Conservation (phyloP, 108 stramenopile species). For the Licmophora abbreviata region DNA sequence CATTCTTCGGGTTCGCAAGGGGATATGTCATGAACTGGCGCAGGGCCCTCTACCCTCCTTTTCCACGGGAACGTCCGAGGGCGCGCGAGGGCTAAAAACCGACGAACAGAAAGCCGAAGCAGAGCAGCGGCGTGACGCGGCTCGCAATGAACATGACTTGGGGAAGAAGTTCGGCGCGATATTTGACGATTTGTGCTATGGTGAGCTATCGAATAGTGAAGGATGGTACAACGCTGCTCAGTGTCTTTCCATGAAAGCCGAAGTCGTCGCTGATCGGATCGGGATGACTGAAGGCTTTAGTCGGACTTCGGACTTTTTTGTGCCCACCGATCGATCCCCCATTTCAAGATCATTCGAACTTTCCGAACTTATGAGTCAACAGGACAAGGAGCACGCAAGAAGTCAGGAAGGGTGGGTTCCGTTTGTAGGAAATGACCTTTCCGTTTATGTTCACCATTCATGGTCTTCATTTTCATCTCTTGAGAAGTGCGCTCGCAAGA, state of each 20-base stretch:
- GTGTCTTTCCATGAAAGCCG: conserved; percentile 59
- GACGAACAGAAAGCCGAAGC: conserved; percentile 18
- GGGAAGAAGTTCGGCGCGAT: conserved; percentile 68
- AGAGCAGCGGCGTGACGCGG: conserved; percentile 37
- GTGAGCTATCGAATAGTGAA: conserved; percentile 39
- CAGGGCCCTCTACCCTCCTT: conserved; percentile 41
- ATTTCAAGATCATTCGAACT: conserved; percentile 15
- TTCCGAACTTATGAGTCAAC: conserved; percentile 28
- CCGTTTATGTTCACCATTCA: conserved; percentile 39
- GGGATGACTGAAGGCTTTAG: conserved; percentile 27
- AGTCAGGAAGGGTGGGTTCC: conserved; percentile 27
- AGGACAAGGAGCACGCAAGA: conserved; percentile 29
- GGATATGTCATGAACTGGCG: conserved; percentile 49
- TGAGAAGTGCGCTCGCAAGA: conserved; percentile 26
- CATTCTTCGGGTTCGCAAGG: conserved; percentile 27
- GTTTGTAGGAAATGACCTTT: conserved; percentile 48
- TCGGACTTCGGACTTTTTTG: conserved; percentile 31
- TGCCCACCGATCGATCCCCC: conserved; percentile 6
- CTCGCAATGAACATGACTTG: conserved; percentile 46
- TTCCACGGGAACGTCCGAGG: conserved; percentile 8
- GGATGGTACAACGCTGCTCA: conserved; percentile 68
- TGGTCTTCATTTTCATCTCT: conserved; percentile 73
- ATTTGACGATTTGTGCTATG: conserved; percentile 59
- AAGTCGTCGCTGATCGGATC: conserved; percentile 64
- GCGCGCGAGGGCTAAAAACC: conserved; percentile 9